A percentile compares a stretch with the other conserved stretches of the same genome.
Evolutionary conservation across 495 filamentous ascomycete genomes (phyloP).

Genomic region (Hypoxylon intermedium): DNA sequence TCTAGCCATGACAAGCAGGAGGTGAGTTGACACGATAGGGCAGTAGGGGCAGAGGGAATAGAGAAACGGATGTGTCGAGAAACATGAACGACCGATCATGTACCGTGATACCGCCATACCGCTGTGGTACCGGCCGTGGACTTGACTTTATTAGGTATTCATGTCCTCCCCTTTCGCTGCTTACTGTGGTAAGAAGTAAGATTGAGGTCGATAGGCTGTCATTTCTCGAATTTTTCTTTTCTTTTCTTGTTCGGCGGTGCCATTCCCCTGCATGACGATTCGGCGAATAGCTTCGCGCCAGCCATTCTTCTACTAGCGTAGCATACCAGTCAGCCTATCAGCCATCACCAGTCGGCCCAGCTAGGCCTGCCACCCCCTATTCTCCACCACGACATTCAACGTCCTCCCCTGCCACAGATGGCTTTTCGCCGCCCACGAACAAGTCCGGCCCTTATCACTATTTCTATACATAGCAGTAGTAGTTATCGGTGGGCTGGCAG

Average conservation of each 20-base stretch:
- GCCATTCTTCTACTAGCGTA: slow-evolving; percentile 23
- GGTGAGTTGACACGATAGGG: neutral
- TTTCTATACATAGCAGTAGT: slow-evolving; percentile 3
- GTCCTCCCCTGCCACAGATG: neutral
- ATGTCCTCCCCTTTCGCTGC: too few species aligned
- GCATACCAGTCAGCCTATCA: slow-evolving; percentile 24
- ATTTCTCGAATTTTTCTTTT: slow-evolving; percentile 1
- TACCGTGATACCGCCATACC: too few species aligned
- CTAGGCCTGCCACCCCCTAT: slow-evolving; percentile 19
- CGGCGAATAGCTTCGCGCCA: slow-evolving; percentile 34
- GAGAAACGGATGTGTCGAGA: too few species aligned
- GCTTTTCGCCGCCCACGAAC: neutral
- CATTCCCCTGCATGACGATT: slow-evolving; percentile 35
- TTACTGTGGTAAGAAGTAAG: too few species aligned
- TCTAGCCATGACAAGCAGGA: neutral
- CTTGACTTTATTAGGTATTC: too few species aligned
- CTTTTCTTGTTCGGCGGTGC: slow-evolving; percentile 1
- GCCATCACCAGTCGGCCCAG: slow-evolving; percentile 5
- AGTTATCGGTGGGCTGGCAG: neutral
- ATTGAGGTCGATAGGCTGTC: too few species aligned
- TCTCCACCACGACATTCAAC: slow-evolving; percentile 26
- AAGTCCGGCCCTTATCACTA: neutral
- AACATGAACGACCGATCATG: too few species aligned
- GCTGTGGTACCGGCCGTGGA: too few species aligned
- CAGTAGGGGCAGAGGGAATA: too few species aligned